Evolutionary conservation across 768 basidiomycete species (phyloP), one percentile per base, ranked within the genome.

Genomic region (Gautieria morchelliformis): DNA sequence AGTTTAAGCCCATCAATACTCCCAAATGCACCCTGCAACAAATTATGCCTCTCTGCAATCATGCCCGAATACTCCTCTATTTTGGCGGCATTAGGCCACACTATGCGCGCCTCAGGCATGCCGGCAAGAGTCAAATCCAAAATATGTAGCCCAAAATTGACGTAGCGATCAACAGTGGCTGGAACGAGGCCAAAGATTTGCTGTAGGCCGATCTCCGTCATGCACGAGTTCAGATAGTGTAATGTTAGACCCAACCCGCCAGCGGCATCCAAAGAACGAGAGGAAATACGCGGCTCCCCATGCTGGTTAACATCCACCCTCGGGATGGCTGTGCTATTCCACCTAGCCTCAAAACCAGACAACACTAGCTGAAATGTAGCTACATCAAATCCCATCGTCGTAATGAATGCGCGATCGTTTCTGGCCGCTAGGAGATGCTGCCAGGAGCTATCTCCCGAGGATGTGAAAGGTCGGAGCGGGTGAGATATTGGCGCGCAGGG

Each of bases 181-280:
- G 75, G 72, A 24, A 73, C 70, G 10, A 77, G 52, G 0, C 72
- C 71, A 63, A 79, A 79, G 1, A 77, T 74, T 44, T 74, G 70
- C 48, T 71, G 70, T 1, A 78, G 64, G 33, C 62, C 69, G 8
- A 67, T 63, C 41, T 77, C 70, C 0, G 41, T 65, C 70, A 76
- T 76, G 32, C 71, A 68, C 0, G 75, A 77, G 44, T 65, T 66
- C 6, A 78, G 66, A 20, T 66, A 76, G 53, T 79, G 75, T 0
- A 77, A 65, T 1, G n/a, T n/a, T 4, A 75, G 69, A 1, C 76
- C 72, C 5, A 79, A 66, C 0, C 69, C 76, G 40, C 75, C 73
- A n/a, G 62, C 62, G 11, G 72, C 69, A 64, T 72, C 64, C 14
- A 75, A 63, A 0, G 74, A 77, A 4, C 71, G 50, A 0, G 56